These are phyloP conservation scores for Desmodesmus armatus DNA, from an alignment of 139 green algal genomes.

Conservation along the genomic window DNA sequence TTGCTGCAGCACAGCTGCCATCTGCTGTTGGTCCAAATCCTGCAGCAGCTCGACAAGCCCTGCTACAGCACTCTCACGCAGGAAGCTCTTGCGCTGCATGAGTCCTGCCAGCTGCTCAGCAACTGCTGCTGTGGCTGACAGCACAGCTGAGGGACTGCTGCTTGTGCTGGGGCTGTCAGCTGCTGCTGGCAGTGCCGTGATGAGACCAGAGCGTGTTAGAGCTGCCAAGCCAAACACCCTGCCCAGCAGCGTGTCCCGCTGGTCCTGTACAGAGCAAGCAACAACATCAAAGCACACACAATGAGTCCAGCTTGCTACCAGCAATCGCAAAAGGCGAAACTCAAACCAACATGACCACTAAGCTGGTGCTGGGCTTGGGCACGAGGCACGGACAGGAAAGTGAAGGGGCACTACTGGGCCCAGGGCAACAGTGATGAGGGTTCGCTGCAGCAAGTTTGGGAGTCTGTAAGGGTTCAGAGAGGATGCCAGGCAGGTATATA, in stretches of 20 bases:
- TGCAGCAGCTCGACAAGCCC: conserved; percentile 68
- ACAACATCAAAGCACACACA: not conserved
- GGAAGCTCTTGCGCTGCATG: conserved; percentile 72
- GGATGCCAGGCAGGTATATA: too few relatives aligned
- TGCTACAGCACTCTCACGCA: conserved; percentile 71
- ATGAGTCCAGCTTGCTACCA: too few relatives aligned
- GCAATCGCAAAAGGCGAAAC: too few relatives aligned
- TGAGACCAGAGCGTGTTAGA: conserved; percentile 59
- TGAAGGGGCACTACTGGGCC: too few relatives aligned
- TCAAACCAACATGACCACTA: too few relatives aligned
- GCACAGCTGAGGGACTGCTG: not conserved
- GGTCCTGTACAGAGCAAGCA: conserved; percentile 51
- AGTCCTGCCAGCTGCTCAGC: conserved; percentile 56
- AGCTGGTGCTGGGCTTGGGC: too few relatives aligned
- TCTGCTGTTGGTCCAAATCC: not conserved
- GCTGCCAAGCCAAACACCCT: conserved; percentile 77
- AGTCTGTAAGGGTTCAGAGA: not conserved
- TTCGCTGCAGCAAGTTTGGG: too few relatives aligned
- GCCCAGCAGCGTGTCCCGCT: conserved; percentile 76
- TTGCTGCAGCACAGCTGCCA: conserved; percentile 30
- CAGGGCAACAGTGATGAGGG: too few relatives aligned
- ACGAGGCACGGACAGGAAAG: too few relatives aligned
- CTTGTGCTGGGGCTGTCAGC: not conserved
- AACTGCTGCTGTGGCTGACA: conserved; percentile 31
- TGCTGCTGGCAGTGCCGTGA: conserved; percentile 16